Evolutionary conservation across 106 monocot genomes (phyloP).

Genomic region (Allium sativum): DNA sequence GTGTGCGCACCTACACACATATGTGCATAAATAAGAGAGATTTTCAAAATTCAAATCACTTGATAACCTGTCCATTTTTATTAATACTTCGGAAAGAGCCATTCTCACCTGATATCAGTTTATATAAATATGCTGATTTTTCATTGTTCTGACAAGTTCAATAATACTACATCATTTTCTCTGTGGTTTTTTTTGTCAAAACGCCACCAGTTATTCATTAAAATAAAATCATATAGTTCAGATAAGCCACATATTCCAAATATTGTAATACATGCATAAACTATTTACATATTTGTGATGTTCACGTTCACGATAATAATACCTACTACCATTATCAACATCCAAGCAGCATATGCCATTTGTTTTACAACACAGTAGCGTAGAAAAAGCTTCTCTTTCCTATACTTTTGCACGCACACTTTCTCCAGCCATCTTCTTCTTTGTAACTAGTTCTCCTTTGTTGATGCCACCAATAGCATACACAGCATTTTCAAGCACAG

Average conservation of each 20-base stretch:
- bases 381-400: constrained; percentile 56
- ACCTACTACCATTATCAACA: no score
- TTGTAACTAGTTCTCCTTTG: constrained; percentile 14
- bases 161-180: no score
- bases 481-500: constrained; percentile 28
- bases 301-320: no score
- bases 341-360: no score
- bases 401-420: constrained; percentile 16
- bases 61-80: neutral
- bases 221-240: no score
- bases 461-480: constrained; percentile 49
- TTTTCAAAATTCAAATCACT: neutral
- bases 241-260: no score
- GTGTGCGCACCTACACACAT: constrained; percentile 50
- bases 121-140: no score
- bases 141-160: no score
- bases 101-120: neutral
- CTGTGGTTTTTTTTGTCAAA: no score
- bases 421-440: constrained; percentile 40
- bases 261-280: no score
- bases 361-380: constrained; percentile 31
- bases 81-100: neutral
- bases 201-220: no score
- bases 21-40: neutral
- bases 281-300: no score